A percentile compares a stretch with the other conserved stretches of the same genome.
phyloP scores from a whole-genome alignment of 106 monocot genomes.

The Iris macrosiphon region DNA sequence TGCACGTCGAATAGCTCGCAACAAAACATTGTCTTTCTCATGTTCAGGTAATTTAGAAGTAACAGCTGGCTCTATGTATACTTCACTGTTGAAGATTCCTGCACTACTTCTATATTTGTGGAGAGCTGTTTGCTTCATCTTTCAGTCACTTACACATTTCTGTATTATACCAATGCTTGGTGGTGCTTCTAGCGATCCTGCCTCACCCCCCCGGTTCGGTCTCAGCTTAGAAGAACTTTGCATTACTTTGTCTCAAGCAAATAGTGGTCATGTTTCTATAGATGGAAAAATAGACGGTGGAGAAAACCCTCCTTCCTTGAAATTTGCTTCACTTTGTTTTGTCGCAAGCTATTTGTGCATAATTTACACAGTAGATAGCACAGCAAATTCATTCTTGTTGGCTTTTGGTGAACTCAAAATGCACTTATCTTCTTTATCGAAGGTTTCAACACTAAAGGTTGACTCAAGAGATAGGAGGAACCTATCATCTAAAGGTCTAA shows the following conservation, averaged over 20 bases:
- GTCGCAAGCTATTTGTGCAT: conserved; percentile 30
- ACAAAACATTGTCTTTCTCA: conserved; percentile 6
- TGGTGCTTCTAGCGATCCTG: conserved; percentile 4
- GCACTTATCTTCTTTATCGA: conserved; percentile 10
- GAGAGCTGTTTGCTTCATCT: conserved; percentile 28
- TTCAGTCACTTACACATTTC: conserved; percentile 5
- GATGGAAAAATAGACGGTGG: not conserved
- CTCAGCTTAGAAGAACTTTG: conserved; percentile 45
- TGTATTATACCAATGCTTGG: conserved; percentile 1
- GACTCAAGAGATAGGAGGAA: conserved; percentile 6
- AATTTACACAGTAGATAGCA: conserved; percentile 4
- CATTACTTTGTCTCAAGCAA: conserved; percentile 25
- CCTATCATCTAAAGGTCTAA: conserved; percentile 9
- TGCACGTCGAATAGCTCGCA: conserved; percentile 62
- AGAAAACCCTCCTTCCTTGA: conserved; percentile 5
- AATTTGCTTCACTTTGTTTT: conserved; percentile 33
- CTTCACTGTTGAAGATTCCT: conserved; percentile 24
- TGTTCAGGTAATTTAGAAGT: conserved; percentile 12
- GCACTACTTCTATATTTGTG: conserved; percentile 25
- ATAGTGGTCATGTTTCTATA: not conserved
- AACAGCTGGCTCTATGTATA: conserved; percentile 7
- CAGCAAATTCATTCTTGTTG: conserved; percentile 25
- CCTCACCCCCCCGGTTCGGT: conserved; percentile 14
- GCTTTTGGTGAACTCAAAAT: conserved; percentile 43
- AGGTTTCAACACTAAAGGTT: conserved; percentile 1